Conservation (phyloP, 208 protist genomes). For the Leishmania braziliensis region DNA sequence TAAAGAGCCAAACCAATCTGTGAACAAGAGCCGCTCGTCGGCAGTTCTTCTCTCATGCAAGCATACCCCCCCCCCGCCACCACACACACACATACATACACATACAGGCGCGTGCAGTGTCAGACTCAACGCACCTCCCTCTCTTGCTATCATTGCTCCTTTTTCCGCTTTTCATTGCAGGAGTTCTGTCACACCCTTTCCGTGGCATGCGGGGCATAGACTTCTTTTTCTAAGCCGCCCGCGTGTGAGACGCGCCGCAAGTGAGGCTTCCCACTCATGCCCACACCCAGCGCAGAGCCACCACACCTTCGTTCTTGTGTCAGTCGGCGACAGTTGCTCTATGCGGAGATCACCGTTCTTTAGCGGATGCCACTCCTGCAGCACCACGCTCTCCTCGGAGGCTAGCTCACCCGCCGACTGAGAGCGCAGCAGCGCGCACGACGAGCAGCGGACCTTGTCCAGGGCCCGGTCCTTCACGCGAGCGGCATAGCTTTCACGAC, state of each 20-base stretch:
- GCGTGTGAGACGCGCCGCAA: constrained; percentile 50
- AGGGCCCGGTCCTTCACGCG: constrained; percentile 65
- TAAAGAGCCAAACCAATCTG: not conserved
- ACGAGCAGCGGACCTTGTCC: constrained; percentile 62
- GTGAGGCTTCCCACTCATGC: constrained; percentile 75
- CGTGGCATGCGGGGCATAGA: constrained; percentile 61
- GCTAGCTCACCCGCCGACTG: constrained; percentile 33
- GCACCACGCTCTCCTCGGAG: constrained; percentile 42
- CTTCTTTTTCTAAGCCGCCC: constrained; percentile 26
- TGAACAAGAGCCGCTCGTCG: not conserved
- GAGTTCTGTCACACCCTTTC: constrained; percentile 29
- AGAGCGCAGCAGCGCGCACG: constrained; percentile 45
- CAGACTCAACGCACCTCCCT: not conserved
- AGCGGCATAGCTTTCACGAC: constrained; percentile 56
- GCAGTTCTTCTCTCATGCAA: no score
- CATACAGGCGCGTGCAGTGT: not conserved
- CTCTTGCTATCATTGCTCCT: not conserved
- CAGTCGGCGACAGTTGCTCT: constrained; percentile 47
- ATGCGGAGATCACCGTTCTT: constrained; percentile 83
- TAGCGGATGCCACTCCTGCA: constrained; percentile 82
- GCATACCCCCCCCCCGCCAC: not conserved
- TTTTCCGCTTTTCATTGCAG: not conserved
- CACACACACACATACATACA: not conserved
- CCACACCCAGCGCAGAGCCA: constrained; percentile 78
- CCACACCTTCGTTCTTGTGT: constrained; percentile 74